Evolutionary conservation across 1,284 basidiomycete genomes (phyloP), one percentile per base, ranked within the genome.

Genomic region (Sparassis latifolia): DNA sequence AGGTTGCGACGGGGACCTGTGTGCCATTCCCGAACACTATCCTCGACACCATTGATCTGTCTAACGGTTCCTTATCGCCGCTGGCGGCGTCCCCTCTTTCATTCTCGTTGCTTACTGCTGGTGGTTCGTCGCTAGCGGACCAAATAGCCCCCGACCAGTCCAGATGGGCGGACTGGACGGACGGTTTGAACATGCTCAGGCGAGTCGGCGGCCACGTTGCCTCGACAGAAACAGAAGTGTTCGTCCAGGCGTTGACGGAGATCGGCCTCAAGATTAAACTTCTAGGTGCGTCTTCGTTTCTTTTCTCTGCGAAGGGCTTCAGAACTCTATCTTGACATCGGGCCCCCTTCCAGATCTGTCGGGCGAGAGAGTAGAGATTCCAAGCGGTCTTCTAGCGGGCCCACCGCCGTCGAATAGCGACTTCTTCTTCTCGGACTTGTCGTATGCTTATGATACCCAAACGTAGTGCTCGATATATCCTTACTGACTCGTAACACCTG

Each of bases 151-250:
- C 89, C 6, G 90, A 95, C 66, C 77, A 82, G 48, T 84, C 87
- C 20, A 77, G 90, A 43, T 93, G 91, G 79, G 89, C 92, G 28
- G 95, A 98, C 69, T 98, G 95, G 95, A 91, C 91, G 1, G 95
- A 98, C 66, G 95, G 94, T 2, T 69, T 98, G 64, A 91, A 92
- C 61, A 91, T 96, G 79, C 73, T 96, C 44, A 74, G 87, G 43
- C 74, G 83, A 48, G 87, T 90, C 61, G 82, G 85, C 10, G 87
- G 85, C 12, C 86, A 92, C 60, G 89, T 92, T 58, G 73, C 83
- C 10, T 92, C 89, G 10, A 80, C 86, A 58, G 91, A 95, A 68
- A 92, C 92, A 3, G 85, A 86, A 35, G 85, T 84, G 42, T 92
- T 92, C 62, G 86, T 95, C 4, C 79, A 89, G 59, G 82, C 84